Percentiles rank a stretch among this genome's conserved stretches.
Conservation (phyloP, 768 basidiomycete genomes). For the Trametes coccinea region DNA sequence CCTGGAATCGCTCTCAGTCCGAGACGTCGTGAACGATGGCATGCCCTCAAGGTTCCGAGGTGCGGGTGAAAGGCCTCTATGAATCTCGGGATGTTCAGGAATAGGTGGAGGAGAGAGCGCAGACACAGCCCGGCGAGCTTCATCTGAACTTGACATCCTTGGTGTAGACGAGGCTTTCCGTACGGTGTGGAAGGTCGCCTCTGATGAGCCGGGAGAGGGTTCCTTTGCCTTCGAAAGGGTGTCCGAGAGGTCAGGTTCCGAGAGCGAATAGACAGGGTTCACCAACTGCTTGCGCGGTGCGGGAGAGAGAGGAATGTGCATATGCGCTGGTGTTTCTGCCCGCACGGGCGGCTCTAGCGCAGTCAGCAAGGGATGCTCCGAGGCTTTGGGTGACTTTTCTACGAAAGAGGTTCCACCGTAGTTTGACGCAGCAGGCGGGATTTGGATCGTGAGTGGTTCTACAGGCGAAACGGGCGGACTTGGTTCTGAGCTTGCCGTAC, state of each 20-base stretch:
- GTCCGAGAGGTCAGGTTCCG: conserved; percentile 52
- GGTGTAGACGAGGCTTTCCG: conserved; percentile 29
- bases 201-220: conserved; percentile 16
- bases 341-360: conserved; percentile 45
- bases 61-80: conserved; percentile 27
- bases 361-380: conserved; percentile 9
- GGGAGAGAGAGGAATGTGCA: conserved; percentile 60
- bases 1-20: conserved; percentile 24
- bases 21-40: conserved; percentile 23
- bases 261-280: conserved; percentile 53
- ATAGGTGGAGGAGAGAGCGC: conserved; percentile 50
- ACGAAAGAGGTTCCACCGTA: not conserved
- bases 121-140: conserved; percentile 1
- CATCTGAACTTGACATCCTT: conserved; percentile 20
- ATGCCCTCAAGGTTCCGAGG: conserved; percentile 12
- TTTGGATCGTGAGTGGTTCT: not conserved
- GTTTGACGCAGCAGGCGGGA: not conserved
- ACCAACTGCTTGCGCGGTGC: conserved; percentile 58
- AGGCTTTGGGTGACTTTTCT: conserved; percentile 8
- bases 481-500: not conserved
- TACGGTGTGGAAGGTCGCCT: conserved; percentile 24
- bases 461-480: conserved; percentile 2
- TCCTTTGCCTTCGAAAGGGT: conserved; percentile 19
- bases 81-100: conserved; percentile 28
- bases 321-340: conserved; percentile 64